Conservation (phyloP, 2,329 filamentous ascomycete genomes). For the Colletotrichum cuscutae region DNA sequence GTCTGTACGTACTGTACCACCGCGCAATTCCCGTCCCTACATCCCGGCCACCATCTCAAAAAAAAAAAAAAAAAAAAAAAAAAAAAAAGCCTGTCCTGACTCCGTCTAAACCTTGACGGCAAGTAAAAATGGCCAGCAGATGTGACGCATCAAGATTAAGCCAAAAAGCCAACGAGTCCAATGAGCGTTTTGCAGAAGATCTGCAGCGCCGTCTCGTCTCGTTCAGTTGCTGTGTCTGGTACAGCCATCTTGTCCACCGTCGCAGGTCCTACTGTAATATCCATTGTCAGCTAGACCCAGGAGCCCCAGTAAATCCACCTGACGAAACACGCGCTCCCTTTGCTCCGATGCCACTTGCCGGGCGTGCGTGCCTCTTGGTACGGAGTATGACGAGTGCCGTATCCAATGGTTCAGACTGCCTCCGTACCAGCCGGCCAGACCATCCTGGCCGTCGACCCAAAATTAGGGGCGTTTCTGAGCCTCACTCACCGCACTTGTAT, state of each 20-base stretch:
- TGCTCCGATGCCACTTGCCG: constrained; percentile 24
- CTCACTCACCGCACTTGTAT: constrained; percentile 21
- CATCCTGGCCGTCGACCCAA: constrained; percentile 12
- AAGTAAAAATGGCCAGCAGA: constrained; percentile 17
- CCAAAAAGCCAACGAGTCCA: not conserved
- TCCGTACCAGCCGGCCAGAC: constrained; percentile 24
- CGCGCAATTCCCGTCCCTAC: constrained; percentile 26
- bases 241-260: not conserved
- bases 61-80: not conserved
- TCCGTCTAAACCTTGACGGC: constrained; percentile 21
- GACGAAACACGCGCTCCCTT: constrained; percentile 21
- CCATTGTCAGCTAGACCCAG: constrained; percentile 9
- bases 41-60: constrained; percentile 14
- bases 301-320: constrained; percentile 26
- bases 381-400: constrained; percentile 25
- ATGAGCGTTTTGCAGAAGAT: not conserved
- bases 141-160: not conserved
- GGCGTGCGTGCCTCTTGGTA: constrained; percentile 18
- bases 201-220: not conserved
- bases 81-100: constrained; percentile 12
- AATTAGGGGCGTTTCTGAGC: constrained; percentile 3
- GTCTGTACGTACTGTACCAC: not conserved
- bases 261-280: constrained; percentile 15
- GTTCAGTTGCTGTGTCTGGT: not conserved
- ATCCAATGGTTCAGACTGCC: not conserved